Base-by-base conservation (phyloP, 2,329 filamentous ascomycete genomes). In the Ciborinia camelliae region DNA sequence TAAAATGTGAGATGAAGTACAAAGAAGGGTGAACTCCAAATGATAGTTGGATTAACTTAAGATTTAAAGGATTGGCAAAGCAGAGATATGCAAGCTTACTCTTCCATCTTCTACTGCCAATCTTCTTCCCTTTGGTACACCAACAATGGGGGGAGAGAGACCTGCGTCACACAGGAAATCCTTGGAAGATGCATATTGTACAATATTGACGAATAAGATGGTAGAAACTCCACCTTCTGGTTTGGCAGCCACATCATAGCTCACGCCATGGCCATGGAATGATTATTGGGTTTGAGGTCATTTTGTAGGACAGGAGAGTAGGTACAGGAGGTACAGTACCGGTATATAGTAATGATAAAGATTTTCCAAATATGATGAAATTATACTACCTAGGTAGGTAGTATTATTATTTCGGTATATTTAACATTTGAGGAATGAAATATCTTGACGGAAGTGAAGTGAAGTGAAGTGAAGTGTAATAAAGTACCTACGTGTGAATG, bases 171-270 rank as follows among this genome's bases (percentile, higher is more conserved):
- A 57, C 20, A 45, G 26, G 41, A 30, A 45, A 57, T 15, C 26
- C 54, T 58, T 45, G 54, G 41, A 9, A 45, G 14, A 45, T 58
- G 39, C 39, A 32, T 2, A 2, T n/a, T n/a, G n/a, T n/a, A n/a
- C n/a, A n/a, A n/a, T 58, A 4, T 47, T 23, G 30, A 47, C 55
- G 55, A 59, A 59, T 47, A 5, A 59, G 55, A 35, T 12, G 28
- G 28, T 9, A 6, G 14, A 5, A n/a, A 45, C 14, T 47, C 55
- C 55, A 58, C 55, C 55, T 47, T 47, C 54, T 23, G 41, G 28
- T 58, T 35, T 59, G 55, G 55, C 55, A 59, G 55, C 55, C 55
- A 59, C 55, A 47, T 59, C 55, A 59, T 35, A 53, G 48, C 32
- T 53, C 47, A 62, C 23, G 32, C 45, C 58, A 62, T n/a, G n/a